Conservation (phyloP, 495 filamentous ascomycete genomes). For the Penicilliopsis zonata region DNA sequence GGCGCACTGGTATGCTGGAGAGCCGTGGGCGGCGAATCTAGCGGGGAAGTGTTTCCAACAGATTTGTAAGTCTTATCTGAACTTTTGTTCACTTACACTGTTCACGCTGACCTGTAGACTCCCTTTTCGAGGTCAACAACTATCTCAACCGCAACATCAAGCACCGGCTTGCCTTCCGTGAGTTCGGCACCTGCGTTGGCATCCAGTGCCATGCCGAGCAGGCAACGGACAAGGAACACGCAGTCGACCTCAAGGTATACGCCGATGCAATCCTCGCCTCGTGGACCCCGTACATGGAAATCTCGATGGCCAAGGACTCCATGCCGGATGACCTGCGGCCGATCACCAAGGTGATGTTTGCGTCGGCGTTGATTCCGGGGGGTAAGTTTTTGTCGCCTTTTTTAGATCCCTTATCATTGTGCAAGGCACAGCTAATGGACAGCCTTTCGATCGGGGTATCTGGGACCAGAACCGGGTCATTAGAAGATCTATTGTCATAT, state of each 20-base stretch:
- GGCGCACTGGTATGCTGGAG: constrained; percentile 41
- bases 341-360: constrained; percentile 56
- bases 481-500: constrained; percentile 1
- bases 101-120: constrained; percentile 11
- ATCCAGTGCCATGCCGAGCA: constrained; percentile 36
- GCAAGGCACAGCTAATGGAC: too few relatives aligned
- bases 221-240: constrained; percentile 25
- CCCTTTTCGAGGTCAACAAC: constrained; percentile 28
- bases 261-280: constrained; percentile 34
- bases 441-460: constrained; percentile 27
- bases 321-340: constrained; percentile 40
- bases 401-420: not conserved
- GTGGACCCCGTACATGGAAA: constrained; percentile 39
- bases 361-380: constrained; percentile 48
- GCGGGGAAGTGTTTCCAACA: constrained; percentile 30
- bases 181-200: constrained; percentile 50
- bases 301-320: constrained; percentile 13
- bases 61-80: constrained; percentile 17
- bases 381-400: too few relatives aligned
- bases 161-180: constrained; percentile 47
- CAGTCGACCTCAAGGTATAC: constrained; percentile 24
- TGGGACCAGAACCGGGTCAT: constrained; percentile 20
- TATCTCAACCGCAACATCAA: constrained; percentile 28
- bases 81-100: not conserved
- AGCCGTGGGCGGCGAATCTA: constrained; percentile 39